These are phyloP conservation scores for Halenospora varia DNA, from an alignment of 495 filamentous ascomycete species.

Conservation along the genomic window DNA sequence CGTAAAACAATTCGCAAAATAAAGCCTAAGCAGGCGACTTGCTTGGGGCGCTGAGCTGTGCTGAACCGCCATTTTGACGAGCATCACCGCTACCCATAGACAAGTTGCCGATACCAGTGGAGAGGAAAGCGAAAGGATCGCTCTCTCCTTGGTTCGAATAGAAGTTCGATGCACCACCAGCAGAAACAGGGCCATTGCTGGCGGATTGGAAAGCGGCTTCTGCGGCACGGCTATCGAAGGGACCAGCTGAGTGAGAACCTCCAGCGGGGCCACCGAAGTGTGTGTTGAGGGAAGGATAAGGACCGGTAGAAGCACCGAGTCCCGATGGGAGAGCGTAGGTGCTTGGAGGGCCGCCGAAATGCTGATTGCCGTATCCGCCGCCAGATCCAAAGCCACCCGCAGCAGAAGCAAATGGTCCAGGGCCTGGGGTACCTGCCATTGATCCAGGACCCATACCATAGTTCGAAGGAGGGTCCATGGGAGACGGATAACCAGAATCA, in stretches of 20 bases:
- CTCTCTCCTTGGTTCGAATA: slow-evolving; percentile 54
- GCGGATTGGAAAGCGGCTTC: slow-evolving; percentile 90
- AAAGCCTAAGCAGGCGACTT: slow-evolving; percentile 57
- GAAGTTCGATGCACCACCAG: slow-evolving; percentile 59
- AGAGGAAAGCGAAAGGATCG: slow-evolving; percentile 90
- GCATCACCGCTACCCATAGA: slow-evolving; percentile 80
- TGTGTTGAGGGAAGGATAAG: slow-evolving; percentile 80
- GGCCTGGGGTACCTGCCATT: slow-evolving; percentile 79
- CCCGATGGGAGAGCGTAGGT: slow-evolving; percentile 90
- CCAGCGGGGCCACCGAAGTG: slow-evolving; percentile 60
- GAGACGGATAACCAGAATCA: slow-evolving; percentile 86
- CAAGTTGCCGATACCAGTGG: slow-evolving; percentile 72
- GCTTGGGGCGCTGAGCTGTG: slow-evolving; percentile 45
- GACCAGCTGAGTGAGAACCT: slow-evolving; percentile 75
- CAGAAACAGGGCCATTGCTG: slow-evolving; percentile 63
- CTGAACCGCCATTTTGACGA: slow-evolving; percentile 66
- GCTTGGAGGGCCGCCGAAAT: slow-evolving; percentile 83
- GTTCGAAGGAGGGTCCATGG: slow-evolving; percentile 78
- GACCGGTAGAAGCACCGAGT: slow-evolving; percentile 71
- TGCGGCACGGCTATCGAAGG: slow-evolving; percentile 89
- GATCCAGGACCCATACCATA: slow-evolving; percentile 76
- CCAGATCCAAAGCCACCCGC: slow-evolving; percentile 67
- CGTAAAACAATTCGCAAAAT: slow-evolving; percentile 9
- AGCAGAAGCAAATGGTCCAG: slow-evolving; percentile 71
- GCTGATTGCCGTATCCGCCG: slow-evolving; percentile 72